A percentile compares a stretch with the other conserved stretches of the same genome.
Evolutionary conservation across 108 stramenopile genomes (phyloP).

Genomic region (Pseudonitzschia pungens): DNA sequence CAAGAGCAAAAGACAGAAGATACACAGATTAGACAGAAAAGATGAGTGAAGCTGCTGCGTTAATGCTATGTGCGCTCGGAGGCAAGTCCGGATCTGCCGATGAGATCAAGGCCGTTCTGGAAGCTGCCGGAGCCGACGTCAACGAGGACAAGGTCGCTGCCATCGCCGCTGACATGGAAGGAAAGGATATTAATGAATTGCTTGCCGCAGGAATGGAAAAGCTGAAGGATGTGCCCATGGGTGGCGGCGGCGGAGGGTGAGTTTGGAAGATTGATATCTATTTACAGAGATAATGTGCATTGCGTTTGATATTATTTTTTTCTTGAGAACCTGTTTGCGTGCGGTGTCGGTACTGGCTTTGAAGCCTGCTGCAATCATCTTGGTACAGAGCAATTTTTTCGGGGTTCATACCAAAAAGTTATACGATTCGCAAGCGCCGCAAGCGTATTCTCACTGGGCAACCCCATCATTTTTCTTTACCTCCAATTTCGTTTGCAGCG

Average conservation of each 20-base stretch:
- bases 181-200: slow-evolving; percentile 84
- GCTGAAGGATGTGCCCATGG: slow-evolving; percentile 91
- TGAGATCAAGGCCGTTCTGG: slow-evolving; percentile 83
- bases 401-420: too few relatives aligned
- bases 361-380: too few relatives aligned
- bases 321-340: too few relatives aligned
- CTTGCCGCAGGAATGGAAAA: slow-evolving; percentile 83
- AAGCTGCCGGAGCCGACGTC: slow-evolving; percentile 75
- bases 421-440: too few relatives aligned
- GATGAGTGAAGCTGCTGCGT: slow-evolving; percentile 85
- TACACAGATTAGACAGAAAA: slow-evolving; percentile 19
- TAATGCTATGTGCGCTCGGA: slow-evolving; percentile 80
- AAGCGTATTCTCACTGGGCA: not conserved
- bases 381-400: too few relatives aligned
- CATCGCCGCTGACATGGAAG: slow-evolving; percentile 74
- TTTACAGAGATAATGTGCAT: too few relatives aligned
- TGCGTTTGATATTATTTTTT: too few relatives aligned
- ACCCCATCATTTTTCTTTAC: not conserved
- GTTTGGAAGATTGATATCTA: slow-evolving; percentile 43
- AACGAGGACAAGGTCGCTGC: slow-evolving; percentile 68
- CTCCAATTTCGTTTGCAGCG: slow-evolving; percentile 2
- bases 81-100: slow-evolving; percentile 79
- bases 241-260: slow-evolving; percentile 85
- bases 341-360: too few relatives aligned
- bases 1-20: not conserved